Percentiles rank a stretch among this genome's conserved stretches.
Conservation (phyloP, 208 protist genomes). For the Porcisia hertigi region DNA sequence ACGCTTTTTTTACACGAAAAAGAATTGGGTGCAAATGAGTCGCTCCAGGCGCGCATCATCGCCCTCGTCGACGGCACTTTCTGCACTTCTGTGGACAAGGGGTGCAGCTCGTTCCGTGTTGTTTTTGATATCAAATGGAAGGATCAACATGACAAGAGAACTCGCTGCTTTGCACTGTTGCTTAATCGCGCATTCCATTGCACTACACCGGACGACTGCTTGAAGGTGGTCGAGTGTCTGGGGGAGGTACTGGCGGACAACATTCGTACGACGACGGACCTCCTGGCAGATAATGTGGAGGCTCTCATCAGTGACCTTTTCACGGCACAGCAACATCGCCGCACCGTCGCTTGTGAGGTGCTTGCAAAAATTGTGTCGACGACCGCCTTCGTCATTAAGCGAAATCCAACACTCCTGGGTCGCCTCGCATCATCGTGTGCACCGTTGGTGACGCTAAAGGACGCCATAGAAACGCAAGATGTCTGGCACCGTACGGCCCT, state of each 20-base stretch:
- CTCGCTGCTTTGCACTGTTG: constrained; percentile 59
- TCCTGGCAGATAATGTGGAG: constrained; percentile 53
- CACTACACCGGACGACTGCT: constrained; percentile 44
- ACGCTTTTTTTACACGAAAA: constrained; percentile 70
- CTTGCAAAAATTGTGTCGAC: constrained; percentile 66
- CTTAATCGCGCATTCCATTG: constrained; percentile 55
- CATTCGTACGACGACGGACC: constrained; percentile 67
- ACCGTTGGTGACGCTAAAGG: constrained; percentile 48
- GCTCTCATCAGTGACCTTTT: constrained; percentile 30
- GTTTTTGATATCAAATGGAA: constrained; percentile 80
- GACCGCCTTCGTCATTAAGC: constrained; percentile 60
- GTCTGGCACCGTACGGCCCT: constrained; percentile 72
- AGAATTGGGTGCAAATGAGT: constrained; percentile 55
- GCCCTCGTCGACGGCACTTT: constrained; percentile 68
- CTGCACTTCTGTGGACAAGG: constrained; percentile 54
- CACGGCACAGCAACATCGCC: constrained; percentile 21
- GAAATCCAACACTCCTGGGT: constrained; percentile 74
- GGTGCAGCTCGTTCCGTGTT: constrained; percentile 70
- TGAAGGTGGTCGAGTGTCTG: constrained; percentile 41
- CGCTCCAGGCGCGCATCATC: constrained; percentile 63
- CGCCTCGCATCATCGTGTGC: constrained; percentile 51
- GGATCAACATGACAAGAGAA: constrained; percentile 82
- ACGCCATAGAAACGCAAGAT: constrained; percentile 54
- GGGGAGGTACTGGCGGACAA: constrained; percentile 75
- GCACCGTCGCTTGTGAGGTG: constrained; percentile 66